These are phyloP conservation scores for Fennellomyces sp. DNA, from an alignment of 371 early-diverging fungal species.

Conservation along the genomic window DNA sequence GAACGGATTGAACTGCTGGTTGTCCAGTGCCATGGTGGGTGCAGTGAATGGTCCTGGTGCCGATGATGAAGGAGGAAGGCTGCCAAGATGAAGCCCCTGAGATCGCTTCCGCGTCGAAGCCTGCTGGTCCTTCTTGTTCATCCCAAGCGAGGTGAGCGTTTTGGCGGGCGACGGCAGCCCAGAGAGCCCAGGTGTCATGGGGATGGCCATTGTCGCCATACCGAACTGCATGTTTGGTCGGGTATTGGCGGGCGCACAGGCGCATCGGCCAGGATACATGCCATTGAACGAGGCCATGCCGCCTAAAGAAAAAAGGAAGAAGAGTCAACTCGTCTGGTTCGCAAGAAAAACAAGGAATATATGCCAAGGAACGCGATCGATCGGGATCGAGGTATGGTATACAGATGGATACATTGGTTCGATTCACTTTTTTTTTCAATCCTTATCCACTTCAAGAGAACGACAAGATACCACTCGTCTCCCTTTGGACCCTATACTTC, in stretches of 20 bases:
- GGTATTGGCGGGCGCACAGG: background rate
- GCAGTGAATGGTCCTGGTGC: conserved; percentile 37
- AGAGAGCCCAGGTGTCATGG: background rate
- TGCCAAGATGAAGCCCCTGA: conserved; percentile 30
- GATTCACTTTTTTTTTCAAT: background rate
- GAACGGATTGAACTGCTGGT: conserved; percentile 45
- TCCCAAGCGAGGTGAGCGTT: background rate
- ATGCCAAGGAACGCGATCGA: background rate
- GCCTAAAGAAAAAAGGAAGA: background rate
- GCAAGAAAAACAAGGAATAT: background rate
- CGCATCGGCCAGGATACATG: conserved; percentile 8
- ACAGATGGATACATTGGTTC: too few relatives aligned
- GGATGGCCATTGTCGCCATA: background rate
- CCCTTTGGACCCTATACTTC: too few relatives aligned
- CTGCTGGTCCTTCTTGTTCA: conserved; percentile 10
- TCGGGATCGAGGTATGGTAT: too few relatives aligned
- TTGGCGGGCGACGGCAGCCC: background rate
- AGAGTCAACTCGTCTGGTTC: background rate
- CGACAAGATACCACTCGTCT: background rate
- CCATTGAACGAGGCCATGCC: conserved; percentile 5
- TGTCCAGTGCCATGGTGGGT: conserved; percentile 41
- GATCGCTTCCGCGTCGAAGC: conserved; percentile 21
- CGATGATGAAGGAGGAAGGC: conserved; percentile 18
- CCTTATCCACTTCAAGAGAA: background rate
- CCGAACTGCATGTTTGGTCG: background rate